phyloP scores from a whole-genome alignment of 148 eudicot species.

The Rhododendron mucronatum region DNA sequence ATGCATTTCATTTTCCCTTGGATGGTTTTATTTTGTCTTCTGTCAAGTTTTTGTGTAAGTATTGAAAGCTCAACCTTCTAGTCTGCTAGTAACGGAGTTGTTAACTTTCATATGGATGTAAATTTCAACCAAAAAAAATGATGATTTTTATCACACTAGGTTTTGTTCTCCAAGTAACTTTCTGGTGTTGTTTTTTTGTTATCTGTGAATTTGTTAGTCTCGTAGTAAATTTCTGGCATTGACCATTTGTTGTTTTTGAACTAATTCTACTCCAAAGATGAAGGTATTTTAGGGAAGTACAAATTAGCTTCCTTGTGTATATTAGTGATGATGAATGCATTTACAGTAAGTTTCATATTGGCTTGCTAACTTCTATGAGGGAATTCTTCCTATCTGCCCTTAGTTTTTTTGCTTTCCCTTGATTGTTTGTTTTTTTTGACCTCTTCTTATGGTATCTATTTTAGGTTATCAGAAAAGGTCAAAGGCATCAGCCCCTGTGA shows the following conservation, averaged over 20 bases:
- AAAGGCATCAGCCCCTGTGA: constrained; percentile 39
- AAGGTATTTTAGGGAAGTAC: neutral
- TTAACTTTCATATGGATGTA: no score
- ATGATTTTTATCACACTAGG: neutral
- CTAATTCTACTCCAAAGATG: neutral
- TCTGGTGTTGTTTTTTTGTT: neutral
- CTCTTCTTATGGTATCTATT: neutral
- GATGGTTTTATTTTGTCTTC: no score
- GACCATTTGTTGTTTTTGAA: neutral
- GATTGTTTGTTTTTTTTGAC: neutral
- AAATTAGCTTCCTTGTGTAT: neutral
- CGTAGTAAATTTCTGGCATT: neutral
- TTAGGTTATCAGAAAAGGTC: constrained; percentile 34
- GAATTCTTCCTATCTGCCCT: neutral
- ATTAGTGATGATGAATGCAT: neutral
- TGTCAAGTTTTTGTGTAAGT: no score
- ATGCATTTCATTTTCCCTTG: no score
- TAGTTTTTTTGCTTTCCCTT: neutral
- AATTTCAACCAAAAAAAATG: no score
- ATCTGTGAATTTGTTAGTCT: neutral
- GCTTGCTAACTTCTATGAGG: neutral
- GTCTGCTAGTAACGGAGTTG: no score
- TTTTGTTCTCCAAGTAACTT: neutral
- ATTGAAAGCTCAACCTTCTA: no score
- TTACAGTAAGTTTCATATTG: neutral